phyloP scores from a whole-genome alignment of 139 green algal genomes.

The Chloropicon primus region DNA sequence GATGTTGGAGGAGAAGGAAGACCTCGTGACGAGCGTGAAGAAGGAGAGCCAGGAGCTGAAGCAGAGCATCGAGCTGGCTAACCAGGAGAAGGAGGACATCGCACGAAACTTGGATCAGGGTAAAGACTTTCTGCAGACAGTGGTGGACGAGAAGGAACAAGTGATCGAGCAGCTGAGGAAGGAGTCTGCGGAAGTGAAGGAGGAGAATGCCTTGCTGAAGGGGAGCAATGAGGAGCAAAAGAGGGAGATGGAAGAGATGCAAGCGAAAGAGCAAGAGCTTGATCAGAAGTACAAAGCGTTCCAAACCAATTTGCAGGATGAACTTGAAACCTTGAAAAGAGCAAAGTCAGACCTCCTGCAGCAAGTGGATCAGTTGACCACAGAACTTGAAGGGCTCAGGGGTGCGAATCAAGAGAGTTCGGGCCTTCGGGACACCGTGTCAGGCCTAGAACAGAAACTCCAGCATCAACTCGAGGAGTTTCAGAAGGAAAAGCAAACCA shows the following conservation, averaged over 20 bases:
- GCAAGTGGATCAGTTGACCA: background rate
- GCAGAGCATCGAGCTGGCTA: background rate
- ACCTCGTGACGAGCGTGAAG: background rate
- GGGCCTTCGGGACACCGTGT: background rate
- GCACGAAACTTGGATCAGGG: background rate
- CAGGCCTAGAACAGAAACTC: background rate
- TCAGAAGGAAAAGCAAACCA: background rate
- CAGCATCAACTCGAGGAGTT: background rate
- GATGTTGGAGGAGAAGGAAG: background rate
- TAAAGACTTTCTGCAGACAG: background rate
- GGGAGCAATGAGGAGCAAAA: background rate
- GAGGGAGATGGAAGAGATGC: background rate
- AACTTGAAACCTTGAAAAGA: background rate
- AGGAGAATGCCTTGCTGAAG: background rate
- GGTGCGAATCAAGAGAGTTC: background rate
- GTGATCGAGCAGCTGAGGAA: background rate
- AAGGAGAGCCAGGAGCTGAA: background rate
- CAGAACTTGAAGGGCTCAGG: background rate
- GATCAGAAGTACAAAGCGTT: background rate
- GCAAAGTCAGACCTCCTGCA: background rate
- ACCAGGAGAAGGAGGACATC: background rate
- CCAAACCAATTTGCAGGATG: background rate
- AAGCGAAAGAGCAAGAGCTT: background rate
- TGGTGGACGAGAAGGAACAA: background rate
- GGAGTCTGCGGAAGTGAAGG: background rate